Evolutionary conservation across 2,329 filamentous ascomycete species (phyloP).

Genomic region (Sphaceloma murrayae): DNA sequence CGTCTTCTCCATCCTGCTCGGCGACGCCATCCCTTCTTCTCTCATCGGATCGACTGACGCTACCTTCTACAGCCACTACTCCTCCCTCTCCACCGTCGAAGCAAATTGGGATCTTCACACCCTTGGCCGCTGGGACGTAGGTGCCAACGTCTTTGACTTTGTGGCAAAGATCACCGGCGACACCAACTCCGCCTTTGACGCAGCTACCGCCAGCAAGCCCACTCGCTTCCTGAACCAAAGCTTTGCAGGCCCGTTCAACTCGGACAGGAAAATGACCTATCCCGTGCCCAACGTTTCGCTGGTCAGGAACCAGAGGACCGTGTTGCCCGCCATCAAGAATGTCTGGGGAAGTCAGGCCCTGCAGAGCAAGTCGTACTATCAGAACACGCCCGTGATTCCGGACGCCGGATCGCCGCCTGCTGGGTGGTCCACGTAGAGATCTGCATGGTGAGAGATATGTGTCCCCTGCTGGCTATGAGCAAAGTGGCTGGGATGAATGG

Average conservation of each 20-base stretch:
- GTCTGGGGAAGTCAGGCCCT: slow-evolving; percentile 19
- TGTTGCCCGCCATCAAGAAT: slow-evolving; percentile 26
- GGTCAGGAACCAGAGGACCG: slow-evolving; percentile 25
- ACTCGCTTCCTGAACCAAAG: slow-evolving; percentile 28
- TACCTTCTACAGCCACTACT: slow-evolving; percentile 47
- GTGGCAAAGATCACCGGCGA: slow-evolving; percentile 32
- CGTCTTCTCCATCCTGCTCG: slow-evolving; percentile 61
- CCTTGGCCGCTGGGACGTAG: slow-evolving; percentile 39
- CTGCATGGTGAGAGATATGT: neutral
- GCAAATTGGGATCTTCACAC: slow-evolving; percentile 39
- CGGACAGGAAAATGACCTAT: slow-evolving; percentile 22
- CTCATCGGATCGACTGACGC: slow-evolving; percentile 58
- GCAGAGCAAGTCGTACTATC: slow-evolving; percentile 24
- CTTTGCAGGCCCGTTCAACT: slow-evolving; percentile 29
- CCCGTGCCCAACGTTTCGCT: slow-evolving; percentile 26
- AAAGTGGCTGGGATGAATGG: too few relatives aligned
- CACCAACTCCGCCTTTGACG: slow-evolving; percentile 22
- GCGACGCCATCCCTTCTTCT: slow-evolving; percentile 58
- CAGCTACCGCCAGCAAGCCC: slow-evolving; percentile 22
- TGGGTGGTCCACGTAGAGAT: slow-evolving; percentile 20
- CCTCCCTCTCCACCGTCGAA: slow-evolving; percentile 36
- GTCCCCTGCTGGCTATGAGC: neutral
- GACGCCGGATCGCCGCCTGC: slow-evolving; percentile 29
- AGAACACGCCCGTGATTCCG: slow-evolving; percentile 25
- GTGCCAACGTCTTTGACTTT: slow-evolving; percentile 37